Base-by-base conservation (phyloP, 2,329 filamentous ascomycete species). In the Aspergillus melleus region DNA sequence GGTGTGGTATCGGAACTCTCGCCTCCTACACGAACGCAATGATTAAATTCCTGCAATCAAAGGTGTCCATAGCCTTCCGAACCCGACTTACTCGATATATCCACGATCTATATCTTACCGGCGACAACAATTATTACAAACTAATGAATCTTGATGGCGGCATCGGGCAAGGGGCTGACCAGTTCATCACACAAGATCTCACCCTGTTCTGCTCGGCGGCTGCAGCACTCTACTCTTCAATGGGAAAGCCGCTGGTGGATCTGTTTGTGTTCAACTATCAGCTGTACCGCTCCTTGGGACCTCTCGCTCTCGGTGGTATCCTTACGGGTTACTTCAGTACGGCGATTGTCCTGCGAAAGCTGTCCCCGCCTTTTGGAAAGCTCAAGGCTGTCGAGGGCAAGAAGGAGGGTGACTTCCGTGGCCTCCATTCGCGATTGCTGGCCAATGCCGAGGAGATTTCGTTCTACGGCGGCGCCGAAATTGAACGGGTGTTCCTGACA, bases 171-270 rank as follows among this genome's bases (percentile, higher is more conserved):
- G 90, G 91, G 14, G 92, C 93, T 10, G 95, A 99, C 71, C 95
- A 99, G 71, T 98, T 93, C 76, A 98, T 99, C 71, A 98, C 95
- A 0, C 94, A 98, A 73, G 95, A 99, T 74, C 82, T 99, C 32
- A 98, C 95, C 0, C 83, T 96, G 1, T 99, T 99, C 80, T 99
- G 96, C 73, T 90, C 91, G 11, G 89, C 93, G 3, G 94, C 95
- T 1, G 93, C 95, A 16, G 91, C 92, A 22, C 80, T 99, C 5
- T 99, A 98, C 79, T 98, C 95, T 1, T 97, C 93, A 0, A 83
- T 99, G 3, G 95, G 95, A n/a, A 99, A 99, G 75, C 95, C 95
- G 0, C 88, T 97, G 65, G 91, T 99, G n/a, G 95, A 99, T 74
- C 83, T 99, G 2, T 91, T 93, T 66, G 95, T 98, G 51, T 99